Conservation (phyloP, 441 rosid genomes). For the Omphalea diandra region DNA sequence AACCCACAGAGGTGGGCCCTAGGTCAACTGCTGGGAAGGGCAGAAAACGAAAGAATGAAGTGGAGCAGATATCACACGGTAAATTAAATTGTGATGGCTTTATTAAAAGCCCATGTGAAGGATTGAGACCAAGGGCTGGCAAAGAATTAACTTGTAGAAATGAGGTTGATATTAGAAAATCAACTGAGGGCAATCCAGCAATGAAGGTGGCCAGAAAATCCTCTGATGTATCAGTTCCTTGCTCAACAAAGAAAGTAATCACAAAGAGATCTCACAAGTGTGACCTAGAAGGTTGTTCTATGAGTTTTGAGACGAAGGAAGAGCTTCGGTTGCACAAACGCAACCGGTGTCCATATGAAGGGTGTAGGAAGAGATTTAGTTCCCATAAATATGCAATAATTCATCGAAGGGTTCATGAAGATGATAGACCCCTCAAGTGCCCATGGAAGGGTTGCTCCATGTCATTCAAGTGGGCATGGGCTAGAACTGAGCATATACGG, state of each 20-base stretch:
- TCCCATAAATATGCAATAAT: conserved; percentile 78
- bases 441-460: conserved; percentile 85
- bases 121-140: conserved; percentile 76
- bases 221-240: conserved; percentile 26
- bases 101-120: conserved; percentile 96
- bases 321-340: conserved; percentile 69
- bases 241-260: conserved; percentile 34
- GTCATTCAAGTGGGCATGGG: conserved; percentile 99
- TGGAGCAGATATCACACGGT: conserved; percentile 42
- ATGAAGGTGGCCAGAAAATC: conserved; percentile 43
- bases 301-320: conserved; percentile 76
- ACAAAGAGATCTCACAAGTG: conserved; percentile 49
- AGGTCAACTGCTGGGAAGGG: conserved; percentile 30
- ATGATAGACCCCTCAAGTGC: conserved; percentile 82
- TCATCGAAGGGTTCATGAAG: conserved; percentile 92
- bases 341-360: conserved; percentile 75
- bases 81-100: conserved; percentile 39
- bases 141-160: conserved; percentile 36
- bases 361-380: conserved; percentile 80
- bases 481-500: conserved; percentile 95
- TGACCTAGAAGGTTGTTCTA: conserved; percentile 75
- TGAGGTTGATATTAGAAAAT: conserved; percentile 24
- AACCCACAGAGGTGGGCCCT: conserved; percentile 25
- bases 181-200: conserved; percentile 32
- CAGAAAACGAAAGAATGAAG: conserved; percentile 57